Evolutionary conservation across 805 yeast genomes (phyloP).

Genomic region (Cyberlindnera nakhonratchasimensis): DNA sequence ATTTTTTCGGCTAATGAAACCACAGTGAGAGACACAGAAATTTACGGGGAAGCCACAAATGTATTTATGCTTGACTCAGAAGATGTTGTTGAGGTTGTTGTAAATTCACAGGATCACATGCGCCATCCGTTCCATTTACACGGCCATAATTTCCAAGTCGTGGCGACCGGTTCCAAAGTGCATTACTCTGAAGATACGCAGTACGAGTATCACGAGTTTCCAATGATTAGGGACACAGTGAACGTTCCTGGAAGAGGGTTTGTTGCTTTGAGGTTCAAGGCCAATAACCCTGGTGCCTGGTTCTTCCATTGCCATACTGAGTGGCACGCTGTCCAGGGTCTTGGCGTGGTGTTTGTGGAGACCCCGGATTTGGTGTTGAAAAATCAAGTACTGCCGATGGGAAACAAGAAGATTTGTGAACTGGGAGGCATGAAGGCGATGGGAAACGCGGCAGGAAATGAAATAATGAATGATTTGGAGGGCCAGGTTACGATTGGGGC

Average conservation of each 20-base stretch:
- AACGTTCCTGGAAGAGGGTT: conserved; percentile 63
- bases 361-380: conserved; percentile 55
- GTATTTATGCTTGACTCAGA: conserved; percentile 55
- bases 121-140: conserved; percentile 78
- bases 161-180: conserved; percentile 43
- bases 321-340: conserved; percentile 80
- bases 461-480: conserved; percentile 49
- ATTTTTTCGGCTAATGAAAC: conserved; percentile 53
- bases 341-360: conserved; percentile 67
- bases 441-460: conserved; percentile 72
- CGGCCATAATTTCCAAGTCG: conserved; percentile 67
- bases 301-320: conserved; percentile 89
- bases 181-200: conserved; percentile 27
- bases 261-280: conserved; percentile 63
- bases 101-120: conserved; percentile 76
- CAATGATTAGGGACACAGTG: conserved; percentile 70
- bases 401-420: conserved; percentile 48
- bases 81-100: conserved; percentile 68
- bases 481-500: conserved; percentile 35
- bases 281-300: conserved; percentile 93
- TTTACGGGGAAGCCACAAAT: conserved; percentile 72
- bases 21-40: conserved; percentile 46
- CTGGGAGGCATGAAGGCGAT: conserved; percentile 40
- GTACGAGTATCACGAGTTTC: conserved; percentile 45
- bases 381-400: conserved; percentile 36